These are phyloP conservation scores for Amaranthus palmeri DNA, from an alignment of 148 eudicot species.

Conservation along the genomic window DNA sequence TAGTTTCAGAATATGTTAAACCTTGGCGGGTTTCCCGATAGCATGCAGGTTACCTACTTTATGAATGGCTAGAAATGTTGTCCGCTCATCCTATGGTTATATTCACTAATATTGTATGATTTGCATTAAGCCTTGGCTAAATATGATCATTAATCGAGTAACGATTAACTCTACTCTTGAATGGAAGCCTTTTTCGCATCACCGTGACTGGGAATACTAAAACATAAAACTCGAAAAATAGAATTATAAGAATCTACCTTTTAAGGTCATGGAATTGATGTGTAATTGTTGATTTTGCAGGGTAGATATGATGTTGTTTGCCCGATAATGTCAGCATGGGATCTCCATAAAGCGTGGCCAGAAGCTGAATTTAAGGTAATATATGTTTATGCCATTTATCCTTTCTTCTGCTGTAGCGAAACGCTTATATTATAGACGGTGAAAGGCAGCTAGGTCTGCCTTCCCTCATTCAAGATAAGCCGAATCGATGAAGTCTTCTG, in stretches of 20 bases:
- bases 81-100: too few relatives aligned
- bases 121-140: too few relatives aligned
- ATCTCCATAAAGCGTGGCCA: conserved; percentile 98
- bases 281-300: conserved; percentile 38
- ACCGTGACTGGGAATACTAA: background rate
- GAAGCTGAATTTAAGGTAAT: conserved; percentile 84
- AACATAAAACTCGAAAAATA: background rate
- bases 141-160: too few relatives aligned
- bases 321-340: conserved; percentile 99
- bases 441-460: background rate
- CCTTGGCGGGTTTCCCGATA: too few relatives aligned
- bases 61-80: too few relatives aligned
- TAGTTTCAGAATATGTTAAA: too few relatives aligned
- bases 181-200: too few relatives aligned
- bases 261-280: background rate
- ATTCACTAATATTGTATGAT: too few relatives aligned
- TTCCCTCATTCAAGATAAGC: background rate
- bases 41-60: too few relatives aligned
- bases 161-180: too few relatives aligned
- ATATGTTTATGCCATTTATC: background rate
- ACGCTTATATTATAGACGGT: too few relatives aligned
- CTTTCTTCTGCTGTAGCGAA: background rate
- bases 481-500: too few relatives aligned
- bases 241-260: background rate
- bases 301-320: conserved; percentile 90